These are phyloP conservation scores for Tuber calosporum DNA, from an alignment of 495 filamentous ascomycete genomes.

Conservation along the genomic window DNA sequence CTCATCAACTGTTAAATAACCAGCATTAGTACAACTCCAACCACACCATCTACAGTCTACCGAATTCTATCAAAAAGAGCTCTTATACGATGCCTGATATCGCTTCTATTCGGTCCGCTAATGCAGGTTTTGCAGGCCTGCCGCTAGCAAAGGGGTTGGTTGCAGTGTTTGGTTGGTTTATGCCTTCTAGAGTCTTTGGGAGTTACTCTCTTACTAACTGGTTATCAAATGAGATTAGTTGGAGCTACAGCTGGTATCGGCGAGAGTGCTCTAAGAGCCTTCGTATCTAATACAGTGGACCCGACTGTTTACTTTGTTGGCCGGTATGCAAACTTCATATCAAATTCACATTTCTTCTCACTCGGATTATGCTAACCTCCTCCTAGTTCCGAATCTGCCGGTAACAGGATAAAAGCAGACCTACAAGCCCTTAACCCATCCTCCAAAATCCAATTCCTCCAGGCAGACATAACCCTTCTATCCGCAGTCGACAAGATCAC, in stretches of 20 bases:
- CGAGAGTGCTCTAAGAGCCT: constrained; percentile 52
- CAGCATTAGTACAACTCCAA: not conserved
- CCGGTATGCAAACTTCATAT: constrained; percentile 24
- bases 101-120: constrained; percentile 24
- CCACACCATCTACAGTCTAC: not conserved
- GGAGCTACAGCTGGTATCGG: constrained; percentile 62
- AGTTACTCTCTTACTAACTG: not conserved
- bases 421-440: constrained; percentile 48
- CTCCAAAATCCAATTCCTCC: constrained; percentile 52
- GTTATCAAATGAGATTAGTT: constrained; percentile 37
- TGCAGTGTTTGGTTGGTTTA: constrained; percentile 26
- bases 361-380: not conserved
- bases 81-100: constrained; percentile 24
- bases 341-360: not conserved
- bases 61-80: not conserved
- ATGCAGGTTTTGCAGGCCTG: constrained; percentile 25
- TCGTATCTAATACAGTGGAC: constrained; percentile 48
- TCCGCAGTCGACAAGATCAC: constrained; percentile 56
- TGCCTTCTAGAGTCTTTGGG: no score
- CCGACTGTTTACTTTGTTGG: constrained; percentile 50
- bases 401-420: constrained; percentile 46
- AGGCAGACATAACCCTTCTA: constrained; percentile 54
- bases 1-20: no score
- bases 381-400: constrained; percentile 45
- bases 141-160: constrained; percentile 25